Evolutionary conservation across 192 early-diverging fungal genomes (phyloP), one percentile per base, ranked within the genome.

Genomic region (Diversispora epigaea): DNA sequence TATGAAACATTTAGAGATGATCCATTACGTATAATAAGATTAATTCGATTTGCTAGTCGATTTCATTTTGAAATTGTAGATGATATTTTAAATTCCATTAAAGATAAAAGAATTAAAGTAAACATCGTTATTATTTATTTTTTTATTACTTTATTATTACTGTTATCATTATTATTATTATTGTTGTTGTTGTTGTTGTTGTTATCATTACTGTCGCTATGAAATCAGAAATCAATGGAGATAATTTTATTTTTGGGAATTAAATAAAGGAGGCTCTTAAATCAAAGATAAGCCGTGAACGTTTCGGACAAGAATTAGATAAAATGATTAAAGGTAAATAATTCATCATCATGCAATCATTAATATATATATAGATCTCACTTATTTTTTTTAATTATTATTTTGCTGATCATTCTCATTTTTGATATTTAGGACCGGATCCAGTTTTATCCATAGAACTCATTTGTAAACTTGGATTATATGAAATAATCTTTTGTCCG

Each of bases 1-100:
- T 85, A 84, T 52, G 89, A 94, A 72, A 99, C 98, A 0, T 98
- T 99, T 77, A 77, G 85, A 32, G 96, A 99, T 76, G 98, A 99
- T 77, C 98, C 98, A 14, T 76, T 99, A 22, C 92, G 98, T 7
- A 90, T 99, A 3, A 82, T 99, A 58, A 91, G 98, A 0, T 95
- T 95, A 19, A 87, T 99, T 55, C 87, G 98, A 25, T 99, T 99
- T 81, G 95, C 96, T n/a, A 89, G 91, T 66, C 84, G 96, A 45
- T 98, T 97, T 77, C 80, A 83, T 22, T 99, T 93, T 76, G 49
- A 68, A 15, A 87, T 99, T 25, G 90, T 90, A 4, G 83, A 86
- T 17, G 88, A 88, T 19, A 90, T 96, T 22, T 71, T 80, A 6
- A 71, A 80, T 10, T 91, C 93, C 2, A 84, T 91, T 3, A 72